A percentile compares a stretch with the other conserved stretches of the same genome.
Conservation (phyloP, 169 alveolate species). For the Theileria annulata region DNA sequence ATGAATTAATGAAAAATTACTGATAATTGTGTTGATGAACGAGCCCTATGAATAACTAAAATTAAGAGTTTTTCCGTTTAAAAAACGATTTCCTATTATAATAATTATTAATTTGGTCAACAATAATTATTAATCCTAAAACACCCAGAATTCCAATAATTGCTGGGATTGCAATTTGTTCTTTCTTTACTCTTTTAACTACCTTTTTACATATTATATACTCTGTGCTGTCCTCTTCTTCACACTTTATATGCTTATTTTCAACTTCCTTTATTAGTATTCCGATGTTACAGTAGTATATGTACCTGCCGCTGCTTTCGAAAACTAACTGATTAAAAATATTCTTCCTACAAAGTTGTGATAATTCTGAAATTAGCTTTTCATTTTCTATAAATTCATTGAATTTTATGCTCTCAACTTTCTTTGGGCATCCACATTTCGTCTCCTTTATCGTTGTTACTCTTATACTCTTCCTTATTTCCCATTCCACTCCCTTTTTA, state of each 20-base stretch:
- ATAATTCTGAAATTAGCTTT: constrained; percentile 26
- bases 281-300: constrained; percentile 60
- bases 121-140: no score
- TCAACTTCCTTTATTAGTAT: constrained; percentile 33
- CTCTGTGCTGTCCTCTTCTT: constrained; percentile 55
- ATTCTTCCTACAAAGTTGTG: constrained; percentile 31
- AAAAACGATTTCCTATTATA: no score
- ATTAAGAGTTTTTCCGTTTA: no score
- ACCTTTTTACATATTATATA: constrained; percentile 45
- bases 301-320: constrained; percentile 35
- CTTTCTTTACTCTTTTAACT: background rate
- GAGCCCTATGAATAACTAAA: no score
- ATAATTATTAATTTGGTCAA: no score
- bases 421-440: constrained; percentile 56
- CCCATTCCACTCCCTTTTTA: constrained; percentile 21
- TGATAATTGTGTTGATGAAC: no score
- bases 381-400: constrained; percentile 27
- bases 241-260: constrained; percentile 25
- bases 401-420: constrained; percentile 34
- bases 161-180: background rate
- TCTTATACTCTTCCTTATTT: constrained; percentile 23
- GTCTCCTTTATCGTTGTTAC: constrained; percentile 25
- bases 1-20: no score
- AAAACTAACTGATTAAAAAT: constrained; percentile 41
- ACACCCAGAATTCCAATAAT: background rate